Percentiles rank a stretch among this genome's conserved stretches.
Conservation (phyloP, 192 early-diverging fungal genomes). For the Backusella luteola region DNA sequence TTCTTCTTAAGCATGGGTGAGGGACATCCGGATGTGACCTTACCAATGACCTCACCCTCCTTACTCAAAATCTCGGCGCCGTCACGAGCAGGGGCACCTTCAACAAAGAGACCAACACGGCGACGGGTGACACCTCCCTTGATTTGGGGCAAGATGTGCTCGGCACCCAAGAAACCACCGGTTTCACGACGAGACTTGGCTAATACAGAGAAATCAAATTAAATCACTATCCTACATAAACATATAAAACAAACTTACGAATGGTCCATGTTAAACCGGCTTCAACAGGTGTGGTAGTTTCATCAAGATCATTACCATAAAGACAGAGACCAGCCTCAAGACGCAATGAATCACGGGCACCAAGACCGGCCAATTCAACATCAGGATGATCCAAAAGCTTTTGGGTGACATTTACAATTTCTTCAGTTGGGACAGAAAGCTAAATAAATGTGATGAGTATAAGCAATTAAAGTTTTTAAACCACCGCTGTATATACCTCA, state of each 20-base stretch:
- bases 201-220: slow-evolving; percentile 10
- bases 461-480: background rate
- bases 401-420: slow-evolving; percentile 67
- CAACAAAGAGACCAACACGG: slow-evolving; percentile 86
- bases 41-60: slow-evolving; percentile 71
- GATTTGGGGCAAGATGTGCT: slow-evolving; percentile 84
- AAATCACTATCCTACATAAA: background rate
- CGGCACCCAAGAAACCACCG: slow-evolving; percentile 91
- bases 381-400: slow-evolving; percentile 63
- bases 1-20: slow-evolving; percentile 92
- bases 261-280: slow-evolving; percentile 95
- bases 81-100: slow-evolving; percentile 91
- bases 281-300: slow-evolving; percentile 90
- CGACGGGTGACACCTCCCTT: slow-evolving; percentile 75
- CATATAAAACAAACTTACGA: slow-evolving; percentile 41
- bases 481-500: slow-evolving; percentile 55
- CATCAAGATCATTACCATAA: slow-evolving; percentile 95
- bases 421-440: slow-evolving; percentile 85
- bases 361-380: slow-evolving; percentile 92
- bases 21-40: slow-evolving; percentile 89
- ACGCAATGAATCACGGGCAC: slow-evolving; percentile 91
- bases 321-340: slow-evolving; percentile 97
- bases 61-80: slow-evolving; percentile 66
- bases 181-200: slow-evolving; percentile 82
- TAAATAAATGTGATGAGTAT: slow-evolving; percentile 10